phyloP scores from a whole-genome alignment of 1,284 basidiomycete genomes.

The Leccinum proximum region DNA sequence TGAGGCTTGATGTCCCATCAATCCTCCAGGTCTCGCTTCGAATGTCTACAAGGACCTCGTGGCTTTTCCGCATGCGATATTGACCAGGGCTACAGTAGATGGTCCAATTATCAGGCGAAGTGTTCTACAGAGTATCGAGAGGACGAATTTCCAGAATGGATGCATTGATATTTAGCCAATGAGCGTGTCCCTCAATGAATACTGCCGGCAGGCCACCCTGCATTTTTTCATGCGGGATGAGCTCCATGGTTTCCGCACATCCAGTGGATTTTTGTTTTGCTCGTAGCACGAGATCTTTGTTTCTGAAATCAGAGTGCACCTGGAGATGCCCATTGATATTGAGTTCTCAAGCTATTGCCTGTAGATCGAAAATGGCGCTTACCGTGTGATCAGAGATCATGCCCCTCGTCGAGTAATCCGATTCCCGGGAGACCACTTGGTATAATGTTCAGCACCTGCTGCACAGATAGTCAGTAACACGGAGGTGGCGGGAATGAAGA shows the following conservation, averaged over 20 bases:
- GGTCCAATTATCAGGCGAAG: slow-evolving; percentile 19
- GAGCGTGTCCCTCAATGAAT: slow-evolving; percentile 32
- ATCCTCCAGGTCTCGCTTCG: slow-evolving; percentile 33
- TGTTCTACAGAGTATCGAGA: slow-evolving; percentile 21
- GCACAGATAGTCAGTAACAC: background rate
- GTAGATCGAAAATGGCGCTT: background rate
- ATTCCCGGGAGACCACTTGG: slow-evolving; percentile 33
- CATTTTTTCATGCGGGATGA: slow-evolving; percentile 36
- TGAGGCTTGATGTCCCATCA: slow-evolving; percentile 32
- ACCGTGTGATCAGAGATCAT: slow-evolving; percentile 25
- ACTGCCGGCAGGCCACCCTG: slow-evolving; percentile 35
- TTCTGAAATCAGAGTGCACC: slow-evolving; percentile 26
- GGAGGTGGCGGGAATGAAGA: background rate
- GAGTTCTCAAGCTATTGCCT: background rate
- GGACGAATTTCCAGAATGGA: slow-evolving; percentile 38
- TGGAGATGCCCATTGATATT: background rate
- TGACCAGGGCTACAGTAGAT: slow-evolving; percentile 3
- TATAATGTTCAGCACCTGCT: slow-evolving; percentile 36
- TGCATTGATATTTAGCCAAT: slow-evolving; percentile 37
- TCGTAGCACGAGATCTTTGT: slow-evolving; percentile 29
- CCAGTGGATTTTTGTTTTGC: slow-evolving; percentile 13
- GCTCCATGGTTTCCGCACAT: slow-evolving; percentile 23
- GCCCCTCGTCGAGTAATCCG: slow-evolving; percentile 32
- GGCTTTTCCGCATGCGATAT: background rate
- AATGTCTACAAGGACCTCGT: background rate